Evolutionary conservation across 2,329 filamentous ascomycete genomes (phyloP), one percentile per base, ranked within the genome.

Genomic region (Talaromyces sp.): DNA sequence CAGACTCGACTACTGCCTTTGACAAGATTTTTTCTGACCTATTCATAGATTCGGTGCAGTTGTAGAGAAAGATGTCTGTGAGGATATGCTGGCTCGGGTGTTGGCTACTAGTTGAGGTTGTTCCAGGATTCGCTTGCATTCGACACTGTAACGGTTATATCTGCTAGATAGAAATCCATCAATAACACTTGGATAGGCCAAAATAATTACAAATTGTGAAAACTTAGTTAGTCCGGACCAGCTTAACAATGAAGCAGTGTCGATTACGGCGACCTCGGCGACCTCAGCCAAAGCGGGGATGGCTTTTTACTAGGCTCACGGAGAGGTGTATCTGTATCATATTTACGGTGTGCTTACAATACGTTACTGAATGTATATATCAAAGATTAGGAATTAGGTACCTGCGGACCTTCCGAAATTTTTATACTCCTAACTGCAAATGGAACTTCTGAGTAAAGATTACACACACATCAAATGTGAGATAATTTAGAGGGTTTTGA

Each of bases 41-140:
- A 14, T 22, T 9, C 33, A 7, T 45, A 62, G 60, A 33, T 62
- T 62, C 13, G 60, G 60, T 14, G 60, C 60, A 14, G 60, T 62
- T 14, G 22, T 62, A 14, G 22, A 33, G 43, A 62, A 62, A 31
- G 35, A 62, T 14, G 11, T 54, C 35, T 62, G 50, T 45, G 7
- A 22, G 27, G 19, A 33, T 11, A 49, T 50, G 43, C 31, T 61
- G 24, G 13, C 59, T 37, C 41, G 31, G 43, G 5, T 52, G 31
- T 27, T 61, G 11, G 13, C 45, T 11, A 14, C n/a, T 22, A 35
- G 22, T 35, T 56, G 52, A 56, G 11, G 6, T 33, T 37, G 52
- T 11, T 56, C 27, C 37, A n/a, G 13, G n/a, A n/a, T 31, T 43
- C 7, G 13, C 31, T 59, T 45, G 24, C 3, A 45, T 49, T 60